phyloP scores from a whole-genome alignment of 2,329 filamentous ascomycete genomes.

The Diaporthe ampelina region DNA sequence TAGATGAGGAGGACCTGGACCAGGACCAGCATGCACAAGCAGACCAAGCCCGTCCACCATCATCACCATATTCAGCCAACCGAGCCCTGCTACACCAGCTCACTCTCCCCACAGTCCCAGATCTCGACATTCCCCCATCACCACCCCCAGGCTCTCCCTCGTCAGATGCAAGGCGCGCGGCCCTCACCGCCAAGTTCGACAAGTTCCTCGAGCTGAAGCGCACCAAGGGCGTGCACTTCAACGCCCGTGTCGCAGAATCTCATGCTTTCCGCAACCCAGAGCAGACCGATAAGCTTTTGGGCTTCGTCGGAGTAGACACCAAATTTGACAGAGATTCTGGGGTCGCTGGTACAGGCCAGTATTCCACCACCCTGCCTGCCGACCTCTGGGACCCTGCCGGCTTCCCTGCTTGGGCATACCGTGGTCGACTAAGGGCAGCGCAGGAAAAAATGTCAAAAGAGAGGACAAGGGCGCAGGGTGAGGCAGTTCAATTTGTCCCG shows the following conservation, averaged over 20 bases:
- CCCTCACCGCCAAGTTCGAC: conserved; percentile 75
- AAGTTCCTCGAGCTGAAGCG: conserved; percentile 82
- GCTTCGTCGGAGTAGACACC: conserved; percentile 68
- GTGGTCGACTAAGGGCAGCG: conserved; percentile 62
- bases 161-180: conserved; percentile 42
- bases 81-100: conserved; percentile 77
- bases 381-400: conserved; percentile 70
- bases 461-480: conserved; percentile 59
- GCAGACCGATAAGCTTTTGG: conserved; percentile 79
- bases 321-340: conserved; percentile 56
- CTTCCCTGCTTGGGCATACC: conserved; percentile 69
- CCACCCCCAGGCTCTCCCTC: conserved; percentile 68
- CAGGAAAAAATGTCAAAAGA: conserved; percentile 62
- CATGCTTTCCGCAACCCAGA: conserved; percentile 79
- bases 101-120: conserved; percentile 79
- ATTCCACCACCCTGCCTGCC: conserved; percentile 71
- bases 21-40: neutral
- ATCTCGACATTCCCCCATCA: conserved; percentile 81
- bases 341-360: conserved; percentile 67
- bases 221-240: conserved; percentile 82
- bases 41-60: conserved; percentile 20
- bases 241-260: conserved; percentile 77
- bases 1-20: conserved; percentile 26
- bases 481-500: conserved; percentile 65
- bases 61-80: conserved; percentile 78